Evolutionary conservation across 139 green algal genomes (phyloP).

Genomic region (Limnomonas spitsbergensis): DNA sequence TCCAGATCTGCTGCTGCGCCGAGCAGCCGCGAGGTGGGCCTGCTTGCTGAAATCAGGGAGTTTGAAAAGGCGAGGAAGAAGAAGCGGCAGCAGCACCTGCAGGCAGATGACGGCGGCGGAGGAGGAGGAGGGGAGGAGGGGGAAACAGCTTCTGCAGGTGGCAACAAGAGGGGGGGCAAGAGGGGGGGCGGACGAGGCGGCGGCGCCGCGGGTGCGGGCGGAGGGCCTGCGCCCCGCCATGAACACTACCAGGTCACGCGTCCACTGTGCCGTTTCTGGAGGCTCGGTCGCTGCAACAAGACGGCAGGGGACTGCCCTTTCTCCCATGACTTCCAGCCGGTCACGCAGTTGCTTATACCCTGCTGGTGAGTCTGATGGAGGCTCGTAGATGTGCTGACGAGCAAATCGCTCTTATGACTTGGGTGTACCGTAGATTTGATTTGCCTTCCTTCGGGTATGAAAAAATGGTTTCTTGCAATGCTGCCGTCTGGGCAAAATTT

Average conservation of each 20-base stretch:
- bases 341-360: neutral
- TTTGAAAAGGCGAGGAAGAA: neutral
- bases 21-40: neutral
- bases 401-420: too few species aligned
- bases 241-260: neutral
- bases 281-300: neutral
- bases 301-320: neutral
- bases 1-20: neutral
- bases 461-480: too few species aligned
- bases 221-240: too few species aligned
- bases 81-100: neutral
- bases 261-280: neutral
- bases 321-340: neutral
- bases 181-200: neutral
- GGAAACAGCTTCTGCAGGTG: neutral
- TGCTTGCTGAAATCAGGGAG: constrained; percentile 4
- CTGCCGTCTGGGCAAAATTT: too few species aligned
- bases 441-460: too few species aligned
- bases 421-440: too few species aligned
- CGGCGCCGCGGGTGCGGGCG: neutral
- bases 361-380: constrained; percentile 1
- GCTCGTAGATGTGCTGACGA: too few species aligned
- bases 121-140: neutral
- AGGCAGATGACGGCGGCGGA: neutral
- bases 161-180: neutral